Conservation (phyloP, 345 rosid genomes). For the Eutrema japonicum region DNA sequence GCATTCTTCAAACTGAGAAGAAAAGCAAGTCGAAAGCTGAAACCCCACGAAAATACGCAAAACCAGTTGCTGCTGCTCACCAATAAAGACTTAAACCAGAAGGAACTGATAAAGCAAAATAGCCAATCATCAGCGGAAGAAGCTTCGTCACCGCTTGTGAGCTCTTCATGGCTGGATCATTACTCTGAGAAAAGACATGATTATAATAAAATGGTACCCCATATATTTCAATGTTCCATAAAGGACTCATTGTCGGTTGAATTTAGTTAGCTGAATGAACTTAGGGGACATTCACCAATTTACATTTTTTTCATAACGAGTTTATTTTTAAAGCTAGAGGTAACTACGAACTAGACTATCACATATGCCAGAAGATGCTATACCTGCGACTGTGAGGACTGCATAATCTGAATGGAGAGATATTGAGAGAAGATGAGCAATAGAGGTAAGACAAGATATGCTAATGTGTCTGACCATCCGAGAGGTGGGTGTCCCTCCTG, state of each 20-base stretch:
- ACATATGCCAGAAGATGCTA: constrained; percentile 15
- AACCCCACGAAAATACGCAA: constrained; percentile 18
- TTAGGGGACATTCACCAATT: background rate
- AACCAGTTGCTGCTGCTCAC: constrained; percentile 52
- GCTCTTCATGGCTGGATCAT: constrained; percentile 88
- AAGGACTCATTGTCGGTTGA: background rate
- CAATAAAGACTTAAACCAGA: constrained; percentile 98
- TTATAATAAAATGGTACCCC: background rate
- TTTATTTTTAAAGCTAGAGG: constrained; percentile 1
- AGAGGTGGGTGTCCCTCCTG: constrained; percentile 99
- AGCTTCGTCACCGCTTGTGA: constrained; percentile 83
- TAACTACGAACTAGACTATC: constrained; percentile 5
- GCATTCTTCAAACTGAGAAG: constrained; percentile 26
- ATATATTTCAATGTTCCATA: background rate
- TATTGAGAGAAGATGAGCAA: constrained; percentile 77
- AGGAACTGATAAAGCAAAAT: constrained; percentile 96
- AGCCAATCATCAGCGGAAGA: constrained; percentile 90
- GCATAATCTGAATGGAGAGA: constrained; percentile 87
- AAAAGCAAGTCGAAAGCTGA: background rate
- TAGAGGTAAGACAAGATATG: constrained; percentile 90
- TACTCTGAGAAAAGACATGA: constrained; percentile 51
- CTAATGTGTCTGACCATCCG: constrained; percentile 89
- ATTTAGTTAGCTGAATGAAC: constrained; percentile 1
- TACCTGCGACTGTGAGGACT: constrained; percentile 89
- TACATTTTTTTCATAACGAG: background rate